These are phyloP conservation scores for Trichosporon faecale DNA, from an alignment of 1,284 basidiomycete genomes.

Conservation along the genomic window DNA sequence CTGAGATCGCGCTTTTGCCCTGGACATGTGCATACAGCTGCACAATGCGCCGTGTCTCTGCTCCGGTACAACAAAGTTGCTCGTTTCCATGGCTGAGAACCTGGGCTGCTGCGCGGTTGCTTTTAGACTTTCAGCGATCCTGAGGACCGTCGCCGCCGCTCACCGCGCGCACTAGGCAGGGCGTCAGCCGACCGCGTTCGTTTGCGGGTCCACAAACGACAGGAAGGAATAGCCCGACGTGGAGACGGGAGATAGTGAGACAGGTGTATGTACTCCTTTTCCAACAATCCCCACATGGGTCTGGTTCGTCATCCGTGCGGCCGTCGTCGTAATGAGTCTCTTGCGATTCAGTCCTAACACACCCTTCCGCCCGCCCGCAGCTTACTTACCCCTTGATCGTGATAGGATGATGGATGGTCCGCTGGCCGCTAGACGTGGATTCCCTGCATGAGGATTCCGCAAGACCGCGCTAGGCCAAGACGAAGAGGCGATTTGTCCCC, in stretches of 20 bases:
- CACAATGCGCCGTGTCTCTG: not conserved
- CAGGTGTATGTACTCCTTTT: not conserved
- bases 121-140: not conserved
- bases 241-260: not conserved
- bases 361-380: constrained; percentile 1
- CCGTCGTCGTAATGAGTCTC: not conserved
- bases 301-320: not conserved
- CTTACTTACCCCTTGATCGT: not conserved
- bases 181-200: too few species aligned
- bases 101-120: not conserved
- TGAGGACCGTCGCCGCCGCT: not conserved
- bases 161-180: too few species aligned
- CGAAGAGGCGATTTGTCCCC: not conserved
- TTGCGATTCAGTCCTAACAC: not conserved
- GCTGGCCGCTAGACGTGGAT: not conserved
- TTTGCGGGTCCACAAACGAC: not conserved
- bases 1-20: not conserved
- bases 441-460: not conserved
- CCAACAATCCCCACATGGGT: not conserved
- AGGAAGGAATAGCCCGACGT: not conserved
- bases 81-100: not conserved
- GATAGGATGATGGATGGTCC: not conserved
- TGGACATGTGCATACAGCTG: not conserved
- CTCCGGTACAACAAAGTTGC: not conserved
- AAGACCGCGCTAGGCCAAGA: not conserved